Evolutionary conservation across 345 rosid genomes (phyloP).

Genomic region (Mallotus nudiflorus): DNA sequence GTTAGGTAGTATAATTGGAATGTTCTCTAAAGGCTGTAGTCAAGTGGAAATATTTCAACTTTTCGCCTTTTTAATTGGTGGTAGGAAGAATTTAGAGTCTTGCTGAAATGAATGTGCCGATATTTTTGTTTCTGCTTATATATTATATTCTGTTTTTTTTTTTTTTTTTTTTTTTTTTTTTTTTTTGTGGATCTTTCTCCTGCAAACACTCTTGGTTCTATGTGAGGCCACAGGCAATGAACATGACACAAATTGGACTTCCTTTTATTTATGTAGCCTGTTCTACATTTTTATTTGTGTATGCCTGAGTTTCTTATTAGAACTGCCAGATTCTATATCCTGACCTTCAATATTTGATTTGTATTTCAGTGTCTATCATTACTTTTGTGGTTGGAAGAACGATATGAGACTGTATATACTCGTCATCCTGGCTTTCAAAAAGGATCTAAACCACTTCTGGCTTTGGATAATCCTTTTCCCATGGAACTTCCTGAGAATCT

Average conservation of each 20-base stretch:
- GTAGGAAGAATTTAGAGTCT: neutral
- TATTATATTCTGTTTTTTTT: neutral
- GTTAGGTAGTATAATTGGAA: neutral
- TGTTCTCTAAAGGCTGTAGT: neutral
- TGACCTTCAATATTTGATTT: neutral
- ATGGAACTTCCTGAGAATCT: constrained; percentile 91
- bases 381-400: constrained; percentile 87
- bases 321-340: neutral
- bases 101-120: neutral
- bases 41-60: neutral
- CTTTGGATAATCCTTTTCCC: constrained; percentile 88
- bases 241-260: too few relatives aligned
- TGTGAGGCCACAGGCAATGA: too few relatives aligned
- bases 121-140: neutral
- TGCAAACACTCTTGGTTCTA: neutral
- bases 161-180: neutral
- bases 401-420: constrained; percentile 74
- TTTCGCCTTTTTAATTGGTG: neutral
- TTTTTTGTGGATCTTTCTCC: too few relatives aligned
- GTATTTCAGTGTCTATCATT: constrained; percentile 73
- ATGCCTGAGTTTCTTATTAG: neutral
- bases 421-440: constrained; percentile 96
- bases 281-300: neutral
- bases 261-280: neutral
- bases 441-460: constrained; percentile 76